These are phyloP conservation scores for Mortierella sp. DNA, from an alignment of 371 early-diverging fungal genomes.

Conservation along the genomic window DNA sequence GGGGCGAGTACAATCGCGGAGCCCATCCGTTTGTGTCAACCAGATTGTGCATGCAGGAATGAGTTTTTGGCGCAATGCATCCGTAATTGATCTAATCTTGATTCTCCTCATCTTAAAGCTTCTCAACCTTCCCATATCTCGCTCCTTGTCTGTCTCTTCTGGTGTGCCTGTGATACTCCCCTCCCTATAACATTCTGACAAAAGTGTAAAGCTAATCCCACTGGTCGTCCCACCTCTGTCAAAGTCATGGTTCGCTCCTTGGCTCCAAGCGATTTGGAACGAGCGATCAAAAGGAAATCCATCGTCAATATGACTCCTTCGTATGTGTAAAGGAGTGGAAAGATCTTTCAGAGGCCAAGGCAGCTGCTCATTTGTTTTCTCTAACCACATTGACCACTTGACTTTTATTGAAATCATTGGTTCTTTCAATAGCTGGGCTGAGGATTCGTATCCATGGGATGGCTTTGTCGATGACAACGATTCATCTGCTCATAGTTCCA, in stretches of 20 bases:
- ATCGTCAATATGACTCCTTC: conserved; percentile 36
- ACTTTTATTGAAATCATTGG: not conserved
- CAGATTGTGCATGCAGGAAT: not conserved
- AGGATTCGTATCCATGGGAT: conserved; percentile 12
- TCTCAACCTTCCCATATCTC: not conserved
- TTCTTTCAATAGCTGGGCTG: conserved; percentile 23
- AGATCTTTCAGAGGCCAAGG: not conserved
- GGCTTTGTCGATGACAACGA: not conserved
- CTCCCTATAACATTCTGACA: not conserved
- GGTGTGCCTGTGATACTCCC: no score
- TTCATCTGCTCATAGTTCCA: not conserved
- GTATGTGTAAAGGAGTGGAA: conserved; percentile 15
- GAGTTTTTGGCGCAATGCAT: not conserved
- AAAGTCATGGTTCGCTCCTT: conserved; percentile 11
- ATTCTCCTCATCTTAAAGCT: not conserved
- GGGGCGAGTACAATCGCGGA: conserved; percentile 1
- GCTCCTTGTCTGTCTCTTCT: no score
- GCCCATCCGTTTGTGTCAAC: not conserved
- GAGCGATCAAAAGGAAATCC: conserved; percentile 45
- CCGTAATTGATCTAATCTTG: not conserved
- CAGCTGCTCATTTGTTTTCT: not conserved
- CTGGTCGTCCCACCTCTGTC: not conserved
- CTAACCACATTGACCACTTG: not conserved
- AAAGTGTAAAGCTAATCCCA: not conserved
- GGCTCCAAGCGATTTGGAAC: conserved; percentile 28